Evolutionary conservation across 306 rosid genomes (phyloP).

Genomic region (Argentina anserina): DNA sequence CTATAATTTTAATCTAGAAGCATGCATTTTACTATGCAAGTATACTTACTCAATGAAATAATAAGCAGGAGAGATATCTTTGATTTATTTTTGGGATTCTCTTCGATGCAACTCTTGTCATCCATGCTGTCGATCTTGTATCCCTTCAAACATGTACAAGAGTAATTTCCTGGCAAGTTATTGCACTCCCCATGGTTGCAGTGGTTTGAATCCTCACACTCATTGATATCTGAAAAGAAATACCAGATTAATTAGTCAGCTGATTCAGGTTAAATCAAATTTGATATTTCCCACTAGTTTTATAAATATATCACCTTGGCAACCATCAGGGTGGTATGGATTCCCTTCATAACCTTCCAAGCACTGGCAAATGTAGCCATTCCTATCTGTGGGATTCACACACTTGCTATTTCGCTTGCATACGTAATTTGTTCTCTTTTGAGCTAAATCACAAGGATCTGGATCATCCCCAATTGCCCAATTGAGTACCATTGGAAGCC

Average conservation of each 20-base stretch:
- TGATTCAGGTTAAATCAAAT: neutral
- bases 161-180: neutral
- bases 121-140: neutral
- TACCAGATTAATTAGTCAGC: neutral
- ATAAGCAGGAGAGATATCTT: neutral
- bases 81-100: neutral
- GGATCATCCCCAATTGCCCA: neutral
- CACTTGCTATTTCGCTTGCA: neutral
- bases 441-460: neutral
- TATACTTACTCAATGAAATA: conserved; percentile 1
- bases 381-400: neutral
- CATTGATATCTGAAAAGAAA: conserved; percentile 15
- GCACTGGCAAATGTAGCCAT: conserved; percentile 4
- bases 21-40: neutral
- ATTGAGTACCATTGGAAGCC: conserved; percentile 10
- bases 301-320: neutral
- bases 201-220: neutral
- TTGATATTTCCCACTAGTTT: neutral
- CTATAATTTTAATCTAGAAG: too few relatives aligned
- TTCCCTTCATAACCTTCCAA: neutral
- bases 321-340: neutral
- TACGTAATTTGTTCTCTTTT: neutral
- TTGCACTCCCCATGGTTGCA: neutral
- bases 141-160: conserved; percentile 1
- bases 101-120: neutral